Conservation (phyloP, 305 asterid genomes). For the Withania somnifera region DNA sequence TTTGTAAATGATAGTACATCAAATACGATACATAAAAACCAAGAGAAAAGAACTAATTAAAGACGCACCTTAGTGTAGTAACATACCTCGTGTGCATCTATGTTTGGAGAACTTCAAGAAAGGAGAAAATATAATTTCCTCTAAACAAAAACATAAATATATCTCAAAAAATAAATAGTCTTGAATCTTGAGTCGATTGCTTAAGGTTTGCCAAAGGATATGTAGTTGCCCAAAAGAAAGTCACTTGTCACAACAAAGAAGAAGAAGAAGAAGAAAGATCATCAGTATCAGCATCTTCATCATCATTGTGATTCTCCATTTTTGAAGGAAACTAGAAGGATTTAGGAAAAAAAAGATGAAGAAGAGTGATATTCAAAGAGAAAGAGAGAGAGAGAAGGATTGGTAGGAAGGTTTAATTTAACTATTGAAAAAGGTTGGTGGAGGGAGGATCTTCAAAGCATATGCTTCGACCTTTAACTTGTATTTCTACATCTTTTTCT, state of each 20-base stretch:
- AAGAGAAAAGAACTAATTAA: not conserved
- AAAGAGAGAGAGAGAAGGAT: not conserved
- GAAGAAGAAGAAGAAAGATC: not conserved
- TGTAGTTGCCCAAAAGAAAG: not conserved
- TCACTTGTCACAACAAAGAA: not conserved
- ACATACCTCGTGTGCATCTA: not conserved
- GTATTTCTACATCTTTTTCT: not conserved
- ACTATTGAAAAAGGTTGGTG: not conserved
- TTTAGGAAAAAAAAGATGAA: not conserved
- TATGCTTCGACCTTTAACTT: slow-evolving; percentile 10
- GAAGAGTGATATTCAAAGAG: not conserved
- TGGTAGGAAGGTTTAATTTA: not conserved
- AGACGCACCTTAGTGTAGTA: not conserved
- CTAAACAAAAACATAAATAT: not conserved
- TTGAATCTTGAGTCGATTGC: not conserved
- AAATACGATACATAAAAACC: not conserved
- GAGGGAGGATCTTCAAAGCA: slow-evolving; percentile 10
- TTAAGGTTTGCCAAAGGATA: not conserved
- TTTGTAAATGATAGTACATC: not conserved
- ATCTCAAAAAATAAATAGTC: not conserved
- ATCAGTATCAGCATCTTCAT: not conserved
- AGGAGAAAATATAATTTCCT: not conserved
- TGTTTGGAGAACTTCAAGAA: not conserved
- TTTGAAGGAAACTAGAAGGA: not conserved
- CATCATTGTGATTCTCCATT: slow-evolving; percentile 1